Evolutionary conservation across 2,329 filamentous ascomycete genomes (phyloP).

Genomic region (Triangularia verruculosa): DNA sequence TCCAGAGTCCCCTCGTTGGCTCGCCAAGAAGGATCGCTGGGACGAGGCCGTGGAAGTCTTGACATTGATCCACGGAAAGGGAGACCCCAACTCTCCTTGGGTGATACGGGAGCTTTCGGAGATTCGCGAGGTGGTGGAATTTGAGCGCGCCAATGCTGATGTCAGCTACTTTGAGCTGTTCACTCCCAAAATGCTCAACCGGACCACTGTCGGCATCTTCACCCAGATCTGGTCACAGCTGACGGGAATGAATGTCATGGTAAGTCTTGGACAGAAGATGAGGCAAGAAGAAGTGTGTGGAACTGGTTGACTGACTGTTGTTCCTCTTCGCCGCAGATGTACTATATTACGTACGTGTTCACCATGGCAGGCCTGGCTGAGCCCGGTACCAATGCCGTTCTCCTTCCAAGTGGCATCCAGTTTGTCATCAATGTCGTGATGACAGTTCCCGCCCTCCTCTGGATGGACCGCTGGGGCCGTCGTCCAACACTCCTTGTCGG

Average conservation of each 20-base stretch:
- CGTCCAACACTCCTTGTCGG: constrained; percentile 65
- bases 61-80: constrained; percentile 59
- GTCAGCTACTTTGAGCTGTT: constrained; percentile 71
- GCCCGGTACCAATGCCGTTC: constrained; percentile 44
- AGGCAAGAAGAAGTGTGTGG: background rate
- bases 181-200: constrained; percentile 69
- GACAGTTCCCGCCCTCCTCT: constrained; percentile 73
- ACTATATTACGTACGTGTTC: constrained; percentile 69
- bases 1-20: constrained; percentile 50
- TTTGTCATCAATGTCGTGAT: constrained; percentile 78
- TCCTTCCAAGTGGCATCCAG: constrained; percentile 67
- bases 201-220: constrained; percentile 68
- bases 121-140: constrained; percentile 70
- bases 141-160: constrained; percentile 67
- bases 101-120: constrained; percentile 67
- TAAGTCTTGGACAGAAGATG: constrained; percentile 30
- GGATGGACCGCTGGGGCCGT: constrained; percentile 73
- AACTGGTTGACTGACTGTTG: background rate
- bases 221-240: constrained; percentile 74
- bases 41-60: constrained; percentile 48
- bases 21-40: constrained; percentile 47
- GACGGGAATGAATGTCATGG: constrained; percentile 75
- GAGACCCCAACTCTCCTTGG: constrained; percentile 61
- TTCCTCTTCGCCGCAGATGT: constrained; percentile 42
- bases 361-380: constrained; percentile 63